Percentiles rank a stretch among this genome's conserved stretches.
Conservation (phyloP, 768 basidiomycete genomes). For the Mycena capillaripes region DNA sequence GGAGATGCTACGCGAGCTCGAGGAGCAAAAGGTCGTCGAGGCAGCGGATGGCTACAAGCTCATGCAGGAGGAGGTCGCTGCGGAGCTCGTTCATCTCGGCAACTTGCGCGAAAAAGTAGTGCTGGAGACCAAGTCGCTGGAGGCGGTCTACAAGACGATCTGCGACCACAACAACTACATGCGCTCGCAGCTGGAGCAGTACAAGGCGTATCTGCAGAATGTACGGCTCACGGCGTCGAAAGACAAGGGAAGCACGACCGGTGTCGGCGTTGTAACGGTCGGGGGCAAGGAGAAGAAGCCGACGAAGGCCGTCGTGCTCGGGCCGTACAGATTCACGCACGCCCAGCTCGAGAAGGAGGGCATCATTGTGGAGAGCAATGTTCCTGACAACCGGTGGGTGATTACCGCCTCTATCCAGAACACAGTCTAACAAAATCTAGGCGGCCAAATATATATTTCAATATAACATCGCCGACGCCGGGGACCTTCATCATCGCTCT, state of each 20-base stretch:
- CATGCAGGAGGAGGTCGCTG: conserved; percentile 97
- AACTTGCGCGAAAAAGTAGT: conserved; percentile 97
- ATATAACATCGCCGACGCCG: conserved; percentile 96
- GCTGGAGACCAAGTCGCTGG: conserved; percentile 91
- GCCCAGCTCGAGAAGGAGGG: conserved; percentile 99
- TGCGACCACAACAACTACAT: conserved; percentile 99
- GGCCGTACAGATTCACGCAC: conserved; percentile 98
- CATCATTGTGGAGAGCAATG: conserved; percentile 99
- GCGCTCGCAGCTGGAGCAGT: conserved; percentile 96
- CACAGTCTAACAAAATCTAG: conserved; percentile 53
- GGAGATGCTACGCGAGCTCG: conserved; percentile 97
- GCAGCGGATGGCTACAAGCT: conserved; percentile 87
- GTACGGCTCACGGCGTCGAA: conserved; percentile 92
- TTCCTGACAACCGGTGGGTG: conserved; percentile 94
- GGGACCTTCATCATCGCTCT: conserved; percentile 99
- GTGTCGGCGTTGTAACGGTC: conserved; percentile 94
- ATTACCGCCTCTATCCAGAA: conserved; percentile 31
- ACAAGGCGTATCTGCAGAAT: conserved; percentile 99
- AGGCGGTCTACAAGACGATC: conserved; percentile 99
- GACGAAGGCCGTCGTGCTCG: conserved; percentile 86
- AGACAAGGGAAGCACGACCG: conserved; percentile 89
- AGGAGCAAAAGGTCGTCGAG: conserved; percentile 91
- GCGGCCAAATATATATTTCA: conserved; percentile 98
- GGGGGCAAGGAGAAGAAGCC: conserved; percentile 98
- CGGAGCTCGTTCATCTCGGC: conserved; percentile 95